These are phyloP conservation scores for Chaetomium cochliodes DNA, from an alignment of 495 filamentous ascomycete genomes.

Conservation along the genomic window DNA sequence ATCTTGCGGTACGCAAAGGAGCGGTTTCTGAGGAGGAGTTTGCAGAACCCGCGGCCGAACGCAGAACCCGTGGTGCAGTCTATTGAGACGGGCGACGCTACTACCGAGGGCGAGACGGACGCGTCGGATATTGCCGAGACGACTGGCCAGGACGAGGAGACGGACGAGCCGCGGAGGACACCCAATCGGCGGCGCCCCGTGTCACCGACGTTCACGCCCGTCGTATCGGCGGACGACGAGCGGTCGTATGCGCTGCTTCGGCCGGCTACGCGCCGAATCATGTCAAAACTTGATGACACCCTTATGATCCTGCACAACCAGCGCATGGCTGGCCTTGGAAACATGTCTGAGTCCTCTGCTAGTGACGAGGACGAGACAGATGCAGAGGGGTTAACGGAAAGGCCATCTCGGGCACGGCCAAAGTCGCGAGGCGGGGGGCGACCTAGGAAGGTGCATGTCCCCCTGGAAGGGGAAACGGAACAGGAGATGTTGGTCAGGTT, in stretches of 20 bases:
- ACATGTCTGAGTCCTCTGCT: slow-evolving; percentile 38
- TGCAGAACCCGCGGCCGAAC: not conserved
- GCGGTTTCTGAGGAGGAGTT: slow-evolving; percentile 43
- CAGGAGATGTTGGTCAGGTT: slow-evolving; percentile 42
- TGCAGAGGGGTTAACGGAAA: slow-evolving; percentile 21
- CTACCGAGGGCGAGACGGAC: slow-evolving; percentile 12
- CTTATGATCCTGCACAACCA: slow-evolving; percentile 65
- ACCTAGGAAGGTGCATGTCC: slow-evolving; percentile 40
- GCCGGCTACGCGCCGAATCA: slow-evolving; percentile 62
- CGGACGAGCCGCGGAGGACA: slow-evolving; percentile 9
- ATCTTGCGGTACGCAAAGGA: slow-evolving; percentile 65
- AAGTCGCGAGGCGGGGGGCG: slow-evolving; percentile 30
- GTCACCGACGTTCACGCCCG: slow-evolving; percentile 27
- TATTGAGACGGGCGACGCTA: slow-evolving; percentile 15
- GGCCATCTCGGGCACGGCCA: not conserved
- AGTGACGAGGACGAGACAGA: slow-evolving; percentile 36
- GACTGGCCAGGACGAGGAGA: not conserved
- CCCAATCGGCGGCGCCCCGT: slow-evolving; percentile 15
- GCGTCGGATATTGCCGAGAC: not conserved
- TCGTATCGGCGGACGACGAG: slow-evolving; percentile 54
- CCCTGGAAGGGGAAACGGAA: slow-evolving; percentile 46
- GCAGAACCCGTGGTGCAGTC: slow-evolving; percentile 10
- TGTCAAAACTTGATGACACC: slow-evolving; percentile 63
- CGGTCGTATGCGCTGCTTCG: slow-evolving; percentile 57
- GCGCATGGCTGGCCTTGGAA: slow-evolving; percentile 45